phyloP scores from a whole-genome alignment of 2,329 filamentous ascomycete genomes.

The Hymenoscyphus infarciens region DNA sequence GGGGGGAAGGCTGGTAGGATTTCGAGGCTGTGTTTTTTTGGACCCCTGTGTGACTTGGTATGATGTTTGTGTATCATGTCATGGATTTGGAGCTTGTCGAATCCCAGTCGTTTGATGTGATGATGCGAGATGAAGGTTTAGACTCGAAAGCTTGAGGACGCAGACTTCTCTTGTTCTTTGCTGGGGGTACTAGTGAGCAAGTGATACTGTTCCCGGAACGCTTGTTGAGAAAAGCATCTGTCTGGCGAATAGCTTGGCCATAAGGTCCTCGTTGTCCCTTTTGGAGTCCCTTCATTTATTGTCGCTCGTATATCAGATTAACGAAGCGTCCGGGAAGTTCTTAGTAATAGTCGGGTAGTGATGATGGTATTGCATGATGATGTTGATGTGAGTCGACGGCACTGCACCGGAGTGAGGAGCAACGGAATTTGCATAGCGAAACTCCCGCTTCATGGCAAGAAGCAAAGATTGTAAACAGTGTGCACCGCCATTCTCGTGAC shows the following conservation, averaged over 20 bases:
- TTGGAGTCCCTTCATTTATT: neutral
- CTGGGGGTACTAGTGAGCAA: neutral
- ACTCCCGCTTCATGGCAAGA: neutral
- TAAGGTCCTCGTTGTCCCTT: neutral
- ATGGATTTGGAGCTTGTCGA: conserved; percentile 1
- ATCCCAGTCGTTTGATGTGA: neutral
- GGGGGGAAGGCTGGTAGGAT: neutral
- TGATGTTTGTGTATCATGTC: neutral
- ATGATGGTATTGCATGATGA: neutral
- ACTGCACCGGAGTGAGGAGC: neutral
- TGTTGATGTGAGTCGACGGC: neutral
- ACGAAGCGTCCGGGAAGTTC: neutral
- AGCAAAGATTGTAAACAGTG: neutral
- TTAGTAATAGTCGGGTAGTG: neutral
- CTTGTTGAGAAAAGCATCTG: neutral
- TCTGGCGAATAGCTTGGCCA: neutral
- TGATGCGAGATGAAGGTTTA: neutral
- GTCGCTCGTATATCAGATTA: neutral
- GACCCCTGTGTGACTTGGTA: neutral
- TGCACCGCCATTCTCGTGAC: conserved; percentile 1
- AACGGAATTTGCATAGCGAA: neutral
- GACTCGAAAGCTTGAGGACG: neutral
- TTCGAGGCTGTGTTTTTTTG: neutral
- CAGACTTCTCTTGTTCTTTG: neutral
- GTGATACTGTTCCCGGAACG: neutral